Evolutionary conservation across 148 eudicot genomes (phyloP).

Genomic region (Heliamphora exappendiculata): DNA sequence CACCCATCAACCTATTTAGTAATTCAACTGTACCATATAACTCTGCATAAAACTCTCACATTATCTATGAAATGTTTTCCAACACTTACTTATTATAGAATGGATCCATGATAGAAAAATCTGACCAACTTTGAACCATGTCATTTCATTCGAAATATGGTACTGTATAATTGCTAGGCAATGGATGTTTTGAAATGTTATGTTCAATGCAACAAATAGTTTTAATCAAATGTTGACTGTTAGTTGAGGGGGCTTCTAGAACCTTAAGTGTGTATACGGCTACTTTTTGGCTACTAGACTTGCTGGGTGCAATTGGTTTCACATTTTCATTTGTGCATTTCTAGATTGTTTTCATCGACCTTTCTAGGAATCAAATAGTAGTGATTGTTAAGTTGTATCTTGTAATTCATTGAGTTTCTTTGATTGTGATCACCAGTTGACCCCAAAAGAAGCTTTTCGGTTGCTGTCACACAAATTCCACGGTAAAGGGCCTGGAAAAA

Average conservation of each 20-base stretch:
- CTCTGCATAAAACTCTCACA: too few species aligned
- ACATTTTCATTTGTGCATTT: background rate
- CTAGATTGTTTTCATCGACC: background rate
- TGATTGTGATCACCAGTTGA: constrained; percentile 46
- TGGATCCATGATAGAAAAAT: background rate
- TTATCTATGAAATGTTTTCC: background rate
- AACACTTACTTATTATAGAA: too few species aligned
- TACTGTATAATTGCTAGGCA: background rate
- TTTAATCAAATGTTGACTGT: background rate
- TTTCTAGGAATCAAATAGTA: background rate
- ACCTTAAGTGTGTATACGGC: background rate
- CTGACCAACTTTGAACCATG: background rate
- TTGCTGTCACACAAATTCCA: constrained; percentile 80
- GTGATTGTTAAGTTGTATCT: background rate
- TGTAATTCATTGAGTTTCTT: background rate
- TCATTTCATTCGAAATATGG: background rate
- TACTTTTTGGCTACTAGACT: background rate
- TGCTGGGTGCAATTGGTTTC: background rate
- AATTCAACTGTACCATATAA: too few species aligned
- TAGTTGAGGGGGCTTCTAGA: background rate
- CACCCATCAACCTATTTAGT: too few species aligned
- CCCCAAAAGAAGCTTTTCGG: constrained; percentile 95
- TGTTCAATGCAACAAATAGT: background rate
- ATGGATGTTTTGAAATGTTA: background rate
- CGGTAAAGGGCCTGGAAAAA: constrained; percentile 97